A percentile compares a stretch with the other conserved stretches of the same genome.
Conservation (phyloP, 108 stramenopile genomes). For the Pseudonitzschia delicatissima region DNA sequence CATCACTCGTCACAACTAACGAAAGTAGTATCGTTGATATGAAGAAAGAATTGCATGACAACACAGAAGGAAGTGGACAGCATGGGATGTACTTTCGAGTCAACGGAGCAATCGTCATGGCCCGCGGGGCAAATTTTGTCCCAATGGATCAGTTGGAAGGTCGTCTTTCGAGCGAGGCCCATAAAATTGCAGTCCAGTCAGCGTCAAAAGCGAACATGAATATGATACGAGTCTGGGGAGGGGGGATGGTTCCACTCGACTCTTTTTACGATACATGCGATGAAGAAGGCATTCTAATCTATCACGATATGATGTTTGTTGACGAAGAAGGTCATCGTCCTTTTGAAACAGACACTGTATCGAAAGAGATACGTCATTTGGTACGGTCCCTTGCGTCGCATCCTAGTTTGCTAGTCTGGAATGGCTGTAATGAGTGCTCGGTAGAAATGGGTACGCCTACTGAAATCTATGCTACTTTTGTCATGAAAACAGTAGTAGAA, state of each 20-base stretch:
- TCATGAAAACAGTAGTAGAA: slow-evolving; percentile 40
- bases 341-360: slow-evolving; percentile 14
- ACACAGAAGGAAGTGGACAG: slow-evolving; percentile 29
- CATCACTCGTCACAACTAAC: slow-evolving; percentile 40
- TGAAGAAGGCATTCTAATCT: slow-evolving; percentile 58
- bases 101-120: slow-evolving; percentile 45
- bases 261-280: slow-evolving; percentile 72
- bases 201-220: slow-evolving; percentile 57
- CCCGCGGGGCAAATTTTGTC: slow-evolving; percentile 61
- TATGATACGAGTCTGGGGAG: slow-evolving; percentile 76
- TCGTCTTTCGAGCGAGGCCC: slow-evolving; percentile 26
- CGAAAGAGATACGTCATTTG: slow-evolving; percentile 41
- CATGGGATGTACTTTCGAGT: slow-evolving; percentile 64
- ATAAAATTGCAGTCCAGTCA: slow-evolving; percentile 35
- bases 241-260: slow-evolving; percentile 57
- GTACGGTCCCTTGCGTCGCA: slow-evolving; percentile 44
- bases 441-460: slow-evolving; percentile 28
- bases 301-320: slow-evolving; percentile 70
- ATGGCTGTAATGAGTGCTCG: slow-evolving; percentile 61
- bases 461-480: slow-evolving; percentile 52
- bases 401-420: slow-evolving; percentile 55
- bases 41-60: background rate
- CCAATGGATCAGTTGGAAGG: slow-evolving; percentile 67
- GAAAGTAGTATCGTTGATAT: slow-evolving; percentile 21
- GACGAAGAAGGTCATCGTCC: slow-evolving; percentile 40